Conservation (phyloP, 2,329 filamentous ascomycete species). For the Aspergillus caelatus region DNA sequence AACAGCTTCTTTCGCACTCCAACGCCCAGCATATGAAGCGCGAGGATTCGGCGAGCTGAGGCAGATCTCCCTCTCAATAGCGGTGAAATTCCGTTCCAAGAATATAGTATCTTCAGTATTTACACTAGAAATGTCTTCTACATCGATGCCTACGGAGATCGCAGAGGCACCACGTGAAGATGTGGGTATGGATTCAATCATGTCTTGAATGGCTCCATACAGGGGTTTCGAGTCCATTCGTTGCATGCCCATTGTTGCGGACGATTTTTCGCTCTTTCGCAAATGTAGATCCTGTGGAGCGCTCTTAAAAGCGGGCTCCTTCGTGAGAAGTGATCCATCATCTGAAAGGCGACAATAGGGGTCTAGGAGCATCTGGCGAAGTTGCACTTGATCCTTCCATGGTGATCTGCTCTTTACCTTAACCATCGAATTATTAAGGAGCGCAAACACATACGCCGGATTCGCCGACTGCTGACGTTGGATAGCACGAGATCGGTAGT, state of each 20-base stretch:
- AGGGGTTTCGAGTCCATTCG: not conserved
- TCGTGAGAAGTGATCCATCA: not conserved
- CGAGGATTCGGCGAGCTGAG: conserved; percentile 74
- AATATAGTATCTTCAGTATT: conserved; percentile 94
- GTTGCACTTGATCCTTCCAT: not conserved
- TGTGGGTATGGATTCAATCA: not conserved
- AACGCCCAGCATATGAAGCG: conserved; percentile 72
- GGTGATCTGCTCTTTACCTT: not conserved
- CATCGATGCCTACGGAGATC: conserved; percentile 16
- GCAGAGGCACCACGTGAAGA: not conserved
- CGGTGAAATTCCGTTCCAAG: conserved; percentile 90
- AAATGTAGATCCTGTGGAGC: not conserved
- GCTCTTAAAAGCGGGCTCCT: not conserved
- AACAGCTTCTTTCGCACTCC: conserved; percentile 58
- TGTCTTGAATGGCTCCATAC: conserved; percentile 7
- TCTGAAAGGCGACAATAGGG: not conserved
- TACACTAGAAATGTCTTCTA: conserved; percentile 78
- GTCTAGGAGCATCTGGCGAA: not conserved
- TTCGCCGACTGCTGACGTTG: conserved; percentile 15
- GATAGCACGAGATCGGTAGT: conserved; percentile 16
- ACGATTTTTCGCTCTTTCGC: not conserved
- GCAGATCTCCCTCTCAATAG: conserved; percentile 82
- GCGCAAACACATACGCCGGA: conserved; percentile 4
- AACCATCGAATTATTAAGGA: not conserved
- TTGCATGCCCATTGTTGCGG: not conserved